Conservation (phyloP, 2,329 filamentous ascomycete genomes). For the Penicillium sp. region DNA sequence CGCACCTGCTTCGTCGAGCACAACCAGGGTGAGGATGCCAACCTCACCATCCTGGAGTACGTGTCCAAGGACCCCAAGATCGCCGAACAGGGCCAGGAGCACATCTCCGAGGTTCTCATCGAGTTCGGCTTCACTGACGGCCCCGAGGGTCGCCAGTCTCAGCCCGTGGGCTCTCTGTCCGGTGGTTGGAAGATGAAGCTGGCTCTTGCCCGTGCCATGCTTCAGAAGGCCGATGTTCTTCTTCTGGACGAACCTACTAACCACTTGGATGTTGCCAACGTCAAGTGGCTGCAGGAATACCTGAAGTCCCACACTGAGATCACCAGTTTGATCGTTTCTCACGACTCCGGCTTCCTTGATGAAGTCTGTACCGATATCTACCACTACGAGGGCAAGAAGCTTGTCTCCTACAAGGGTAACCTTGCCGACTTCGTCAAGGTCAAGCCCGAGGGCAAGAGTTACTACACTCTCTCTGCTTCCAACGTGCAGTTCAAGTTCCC, state of each 20-base stretch:
- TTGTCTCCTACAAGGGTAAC: conserved; percentile 59
- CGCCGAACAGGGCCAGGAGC: conserved; percentile 72
- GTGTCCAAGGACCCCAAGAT: conserved; percentile 87
- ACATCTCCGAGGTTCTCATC: conserved; percentile 78
- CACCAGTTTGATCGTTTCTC: conserved; percentile 94
- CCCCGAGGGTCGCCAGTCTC: conserved; percentile 81
- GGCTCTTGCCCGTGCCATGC: conserved; percentile 91
- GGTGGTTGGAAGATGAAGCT: conserved; percentile 99
- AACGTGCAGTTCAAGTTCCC: conserved; percentile 98
- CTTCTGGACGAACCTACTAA: conserved; percentile 98
- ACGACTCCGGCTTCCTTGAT: conserved; percentile 97
- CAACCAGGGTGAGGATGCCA: conserved; percentile 97
- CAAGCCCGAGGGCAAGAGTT: conserved; percentile 93
- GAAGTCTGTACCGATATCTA: conserved; percentile 98
- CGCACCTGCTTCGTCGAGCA: conserved; percentile 98
- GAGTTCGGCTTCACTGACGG: conserved; percentile 94
- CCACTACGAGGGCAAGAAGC: conserved; percentile 98
- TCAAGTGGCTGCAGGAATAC: conserved; percentile 94
- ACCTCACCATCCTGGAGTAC: conserved; percentile 93
- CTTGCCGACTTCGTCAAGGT: conserved; percentile 73
- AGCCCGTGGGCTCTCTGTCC: conserved; percentile 91
- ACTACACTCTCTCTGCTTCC: conserved; percentile 90
- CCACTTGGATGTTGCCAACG: conserved; percentile 93
- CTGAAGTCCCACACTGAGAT: conserved; percentile 95
- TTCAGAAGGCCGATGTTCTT: conserved; percentile 94